Conservation (phyloP, 169 alveolate genomes). For the Neospora caninum region DNA sequence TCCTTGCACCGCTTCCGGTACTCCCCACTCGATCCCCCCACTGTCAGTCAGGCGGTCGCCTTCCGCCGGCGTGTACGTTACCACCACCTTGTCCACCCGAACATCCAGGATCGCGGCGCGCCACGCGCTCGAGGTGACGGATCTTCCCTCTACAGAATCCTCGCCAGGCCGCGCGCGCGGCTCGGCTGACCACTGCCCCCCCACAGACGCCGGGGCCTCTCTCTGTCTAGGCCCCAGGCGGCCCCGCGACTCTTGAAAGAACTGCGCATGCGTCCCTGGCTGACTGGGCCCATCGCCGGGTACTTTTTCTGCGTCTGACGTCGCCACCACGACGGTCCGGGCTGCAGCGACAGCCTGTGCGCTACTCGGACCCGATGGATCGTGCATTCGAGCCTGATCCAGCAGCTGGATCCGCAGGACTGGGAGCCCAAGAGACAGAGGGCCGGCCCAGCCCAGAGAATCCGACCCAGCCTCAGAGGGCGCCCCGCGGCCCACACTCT, state of each 20-base stretch:
- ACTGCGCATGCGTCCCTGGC: background rate
- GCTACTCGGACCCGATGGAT: background rate
- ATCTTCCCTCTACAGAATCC: background rate
- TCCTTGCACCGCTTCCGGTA: background rate
- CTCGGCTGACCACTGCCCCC: background rate
- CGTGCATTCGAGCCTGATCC: constrained; percentile 55
- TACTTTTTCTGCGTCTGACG: background rate
- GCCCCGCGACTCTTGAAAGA: background rate
- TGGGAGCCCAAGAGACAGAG: constrained; percentile 15
- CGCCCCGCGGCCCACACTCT: background rate
- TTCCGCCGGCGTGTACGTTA: background rate
- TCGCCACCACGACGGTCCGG: background rate
- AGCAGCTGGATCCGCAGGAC: constrained; percentile 58
- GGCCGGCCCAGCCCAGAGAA: background rate
- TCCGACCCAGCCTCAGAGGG: constrained; percentile 1
- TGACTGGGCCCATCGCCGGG: background rate
- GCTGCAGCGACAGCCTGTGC: constrained; percentile 4
- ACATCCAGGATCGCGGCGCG: constrained; percentile 19
- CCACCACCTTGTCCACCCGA: background rate
- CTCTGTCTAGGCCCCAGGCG: background rate
- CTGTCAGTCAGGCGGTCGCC: background rate
- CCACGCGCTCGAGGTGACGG: background rate
- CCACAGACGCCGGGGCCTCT: background rate
- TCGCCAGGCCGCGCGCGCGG: background rate
- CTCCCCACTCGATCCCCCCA: background rate